phyloP scores from a whole-genome alignment of 805 yeast species.

The Candida quercuum region DNA sequence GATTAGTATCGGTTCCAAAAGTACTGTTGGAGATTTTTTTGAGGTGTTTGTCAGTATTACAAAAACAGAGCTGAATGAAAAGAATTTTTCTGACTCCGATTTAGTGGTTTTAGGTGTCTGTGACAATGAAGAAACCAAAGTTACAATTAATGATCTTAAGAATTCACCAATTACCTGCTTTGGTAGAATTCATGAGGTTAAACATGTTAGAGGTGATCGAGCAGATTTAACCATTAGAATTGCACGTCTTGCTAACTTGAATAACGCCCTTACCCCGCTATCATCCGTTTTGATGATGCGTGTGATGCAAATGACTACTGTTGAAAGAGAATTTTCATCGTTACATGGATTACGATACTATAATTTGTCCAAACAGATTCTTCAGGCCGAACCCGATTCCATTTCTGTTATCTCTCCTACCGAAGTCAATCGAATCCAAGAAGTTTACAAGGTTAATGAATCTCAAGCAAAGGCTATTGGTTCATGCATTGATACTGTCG shows the following conservation, averaged over 20 bases:
- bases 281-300: slow-evolving; percentile 60
- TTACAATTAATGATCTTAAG: slow-evolving; percentile 30
- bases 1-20: slow-evolving; percentile 69
- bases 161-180: slow-evolving; percentile 49
- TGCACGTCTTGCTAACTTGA: slow-evolving; percentile 39
- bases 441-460: slow-evolving; percentile 58
- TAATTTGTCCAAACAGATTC: slow-evolving; percentile 62
- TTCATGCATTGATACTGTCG: slow-evolving; percentile 60
- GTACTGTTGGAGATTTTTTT: slow-evolving; percentile 79
- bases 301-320: slow-evolving; percentile 82
- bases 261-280: slow-evolving; percentile 53
- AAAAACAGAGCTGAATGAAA: slow-evolving; percentile 42
- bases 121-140: slow-evolving; percentile 20
- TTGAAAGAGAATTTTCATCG: slow-evolving; percentile 89
- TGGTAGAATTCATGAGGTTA: slow-evolving; percentile 75
- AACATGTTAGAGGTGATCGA: slow-evolving; percentile 55
- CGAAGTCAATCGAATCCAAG: slow-evolving; percentile 38
- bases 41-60: slow-evolving; percentile 77
- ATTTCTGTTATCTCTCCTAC: slow-evolving; percentile 28
- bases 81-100: slow-evolving; percentile 69
- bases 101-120: slow-evolving; percentile 54
- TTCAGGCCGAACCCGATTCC: slow-evolving; percentile 56
- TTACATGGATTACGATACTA: slow-evolving; percentile 78
- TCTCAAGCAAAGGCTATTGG: slow-evolving; percentile 91
- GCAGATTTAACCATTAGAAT: slow-evolving; percentile 75